phyloP scores from a whole-genome alignment of 2,329 filamentous ascomycete species.

The Clarireedia homoeocarpa region DNA sequence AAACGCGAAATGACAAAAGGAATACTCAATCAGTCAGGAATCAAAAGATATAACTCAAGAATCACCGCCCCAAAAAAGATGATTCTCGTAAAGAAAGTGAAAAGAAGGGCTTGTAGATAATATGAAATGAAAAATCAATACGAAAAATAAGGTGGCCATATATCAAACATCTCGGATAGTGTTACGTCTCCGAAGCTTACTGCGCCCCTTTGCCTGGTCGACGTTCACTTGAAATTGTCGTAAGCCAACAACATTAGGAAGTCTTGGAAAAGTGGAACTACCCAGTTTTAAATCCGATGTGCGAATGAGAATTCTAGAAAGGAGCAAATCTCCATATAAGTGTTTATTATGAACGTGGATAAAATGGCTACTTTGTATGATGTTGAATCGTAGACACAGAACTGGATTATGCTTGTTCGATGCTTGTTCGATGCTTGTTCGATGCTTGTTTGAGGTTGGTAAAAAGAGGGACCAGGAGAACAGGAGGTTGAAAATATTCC shows the following conservation, averaged over 20 bases:
- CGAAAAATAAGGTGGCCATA: background rate
- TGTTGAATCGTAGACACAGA: background rate
- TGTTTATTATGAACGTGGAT: too few relatives aligned
- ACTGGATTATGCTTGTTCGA: conserved; percentile 2
- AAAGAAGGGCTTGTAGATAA: background rate
- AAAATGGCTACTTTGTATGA: too few relatives aligned
- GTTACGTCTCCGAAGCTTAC: conserved; percentile 1
- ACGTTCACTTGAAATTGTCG: background rate
- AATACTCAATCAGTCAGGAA: background rate
- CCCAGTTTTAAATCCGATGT: background rate
- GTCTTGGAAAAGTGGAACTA: conserved; percentile 11
- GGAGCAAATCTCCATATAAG: background rate
- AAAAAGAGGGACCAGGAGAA: background rate
- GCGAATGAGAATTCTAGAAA: background rate
- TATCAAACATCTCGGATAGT: background rate
- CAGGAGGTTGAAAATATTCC: background rate
- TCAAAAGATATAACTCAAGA: background rate
- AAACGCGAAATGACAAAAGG: background rate
- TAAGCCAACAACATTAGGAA: conserved; percentile 8
- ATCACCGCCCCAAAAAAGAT: background rate
- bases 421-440: conserved; percentile 4
- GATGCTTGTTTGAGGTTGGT: conserved; percentile 4
- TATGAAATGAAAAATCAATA: background rate
- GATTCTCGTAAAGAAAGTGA: background rate
- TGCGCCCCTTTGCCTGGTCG: conserved; percentile 7